Conservation (phyloP, 345 rosid genomes). For the Gossypium australe region DNA sequence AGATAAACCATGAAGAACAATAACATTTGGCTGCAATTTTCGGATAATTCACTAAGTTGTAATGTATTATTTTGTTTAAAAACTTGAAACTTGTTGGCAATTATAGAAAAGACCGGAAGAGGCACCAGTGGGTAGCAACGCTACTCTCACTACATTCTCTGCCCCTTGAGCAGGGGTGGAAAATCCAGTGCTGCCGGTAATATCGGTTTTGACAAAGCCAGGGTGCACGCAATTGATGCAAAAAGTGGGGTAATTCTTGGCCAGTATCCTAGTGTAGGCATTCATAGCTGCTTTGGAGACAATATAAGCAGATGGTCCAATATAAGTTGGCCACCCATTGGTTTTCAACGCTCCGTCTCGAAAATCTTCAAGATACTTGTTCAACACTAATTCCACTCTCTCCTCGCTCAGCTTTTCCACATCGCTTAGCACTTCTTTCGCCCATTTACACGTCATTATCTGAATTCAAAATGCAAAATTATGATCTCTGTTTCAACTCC, state of each 20-base stretch:
- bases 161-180: constrained; percentile 13
- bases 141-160: constrained; percentile 1
- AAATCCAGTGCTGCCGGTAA: constrained; percentile 4
- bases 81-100: not conserved
- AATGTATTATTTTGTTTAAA: not conserved
- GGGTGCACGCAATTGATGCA: constrained; percentile 24
- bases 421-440: constrained; percentile 18
- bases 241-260: constrained; percentile 23
- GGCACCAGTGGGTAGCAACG: not conserved
- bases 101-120: constrained; percentile 8
- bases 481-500: too few species aligned
- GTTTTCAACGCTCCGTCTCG: constrained; percentile 7
- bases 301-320: constrained; percentile 11
- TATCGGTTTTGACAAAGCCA: constrained; percentile 35
- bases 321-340: constrained; percentile 25
- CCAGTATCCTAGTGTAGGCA: constrained; percentile 34
- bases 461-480: not conserved
- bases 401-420: constrained; percentile 10
- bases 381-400: constrained; percentile 7
- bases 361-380: not conserved
- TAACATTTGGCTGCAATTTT: too few species aligned
- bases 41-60: not conserved
- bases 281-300: constrained; percentile 35
- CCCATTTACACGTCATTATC: constrained; percentile 19
- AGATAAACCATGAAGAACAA: too few species aligned